Evolutionary conservation across 106 monocot species (phyloP), one percentile per base, ranked within the genome.

Genomic region (Allium fistulosum): DNA sequence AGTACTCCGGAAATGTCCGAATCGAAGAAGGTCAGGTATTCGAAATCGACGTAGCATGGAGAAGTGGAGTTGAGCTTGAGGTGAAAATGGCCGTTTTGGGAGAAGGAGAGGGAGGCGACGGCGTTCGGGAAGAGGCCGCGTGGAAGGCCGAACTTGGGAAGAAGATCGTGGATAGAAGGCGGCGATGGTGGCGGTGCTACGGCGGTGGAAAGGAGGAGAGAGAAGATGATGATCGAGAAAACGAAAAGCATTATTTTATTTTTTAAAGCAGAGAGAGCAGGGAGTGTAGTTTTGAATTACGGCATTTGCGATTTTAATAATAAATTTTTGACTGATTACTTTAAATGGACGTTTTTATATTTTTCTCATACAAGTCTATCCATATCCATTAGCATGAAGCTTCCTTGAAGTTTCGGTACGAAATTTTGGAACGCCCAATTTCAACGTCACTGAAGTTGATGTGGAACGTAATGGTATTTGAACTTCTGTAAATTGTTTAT

Each of bases 1-100:
- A 96, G 37, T 9, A 71, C 77, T 46, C 91, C 91, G 50, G 88
- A 75, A 69, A 96, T 78, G 57, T 27, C 63, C 14, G 69, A 46
- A 26, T 53, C 83, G 72, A 86, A 92, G 75, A 74, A 86, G 68
- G 83, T 67, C 17, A 88, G 74, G 81, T 91, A 88, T 7, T 88
- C 85, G 74, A 85, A 85, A 14, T 88, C 74, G 37, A 88, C 62
- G 74, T 96, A 79, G 84, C 95, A 96, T 50, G 83, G 69, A 1
- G 69, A 74, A 5, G 56, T 46, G 37, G 37, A 37, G 1, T 37
- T 37, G 26, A 90, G 85, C 51, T 78, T 59, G 14, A 85, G 75
- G 47, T 56, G 48, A 70, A 90, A 84, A 53, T 48, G 53, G 46
- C 87, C 88, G 72, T 75, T 69, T 26, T 7, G 7, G 48, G 77